A percentile compares a stretch with the other conserved stretches of the same genome.
phyloP scores from a whole-genome alignment of 1,284 basidiomycete species.

The Ceratobasidium sp. region DNA sequence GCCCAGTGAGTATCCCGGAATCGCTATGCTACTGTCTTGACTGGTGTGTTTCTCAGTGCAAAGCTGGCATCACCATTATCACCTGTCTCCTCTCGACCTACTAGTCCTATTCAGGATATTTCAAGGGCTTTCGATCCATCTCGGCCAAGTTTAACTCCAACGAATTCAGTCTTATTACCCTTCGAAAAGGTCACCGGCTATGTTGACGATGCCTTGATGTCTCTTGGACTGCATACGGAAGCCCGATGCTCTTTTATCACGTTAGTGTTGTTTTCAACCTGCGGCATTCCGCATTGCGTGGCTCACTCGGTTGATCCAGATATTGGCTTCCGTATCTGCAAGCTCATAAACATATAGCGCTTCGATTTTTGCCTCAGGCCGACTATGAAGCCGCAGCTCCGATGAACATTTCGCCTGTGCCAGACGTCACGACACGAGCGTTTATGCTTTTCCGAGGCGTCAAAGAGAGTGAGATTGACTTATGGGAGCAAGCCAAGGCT shows the following conservation, averaged over 20 bases:
- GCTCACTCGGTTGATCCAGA: slow-evolving; percentile 52
- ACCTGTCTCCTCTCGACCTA: slow-evolving; percentile 2
- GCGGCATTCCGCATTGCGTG: slow-evolving; percentile 52
- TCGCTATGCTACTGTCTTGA: neutral
- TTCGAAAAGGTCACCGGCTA: slow-evolving; percentile 55
- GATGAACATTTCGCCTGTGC: slow-evolving; percentile 59
- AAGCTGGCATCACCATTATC: neutral
- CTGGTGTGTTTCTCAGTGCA: neutral
- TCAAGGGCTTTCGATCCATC: slow-evolving; percentile 46
- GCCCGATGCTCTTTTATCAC: slow-evolving; percentile 64
- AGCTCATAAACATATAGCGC: slow-evolving; percentile 61
- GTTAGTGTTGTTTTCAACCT: slow-evolving; percentile 58
- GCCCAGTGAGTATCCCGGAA: slow-evolving; percentile 50
- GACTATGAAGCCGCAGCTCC: slow-evolving; percentile 61
- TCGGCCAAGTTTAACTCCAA: slow-evolving; percentile 44
- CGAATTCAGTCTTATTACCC: slow-evolving; percentile 56
- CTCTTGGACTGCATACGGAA: slow-evolving; percentile 60
- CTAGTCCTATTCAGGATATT: slow-evolving; percentile 54
- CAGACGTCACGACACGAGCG: slow-evolving; percentile 62
- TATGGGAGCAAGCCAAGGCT: slow-evolving; percentile 52
- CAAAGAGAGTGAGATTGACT: slow-evolving; percentile 49
- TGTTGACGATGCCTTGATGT: slow-evolving; percentile 57
- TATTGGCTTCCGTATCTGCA: slow-evolving; percentile 62
- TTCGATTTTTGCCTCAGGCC: slow-evolving; percentile 63
- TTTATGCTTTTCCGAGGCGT: slow-evolving; percentile 65